These are phyloP conservation scores for Nevesoporus exiguus DNA, from an alignment of 768 basidiomycete genomes.

Conservation along the genomic window DNA sequence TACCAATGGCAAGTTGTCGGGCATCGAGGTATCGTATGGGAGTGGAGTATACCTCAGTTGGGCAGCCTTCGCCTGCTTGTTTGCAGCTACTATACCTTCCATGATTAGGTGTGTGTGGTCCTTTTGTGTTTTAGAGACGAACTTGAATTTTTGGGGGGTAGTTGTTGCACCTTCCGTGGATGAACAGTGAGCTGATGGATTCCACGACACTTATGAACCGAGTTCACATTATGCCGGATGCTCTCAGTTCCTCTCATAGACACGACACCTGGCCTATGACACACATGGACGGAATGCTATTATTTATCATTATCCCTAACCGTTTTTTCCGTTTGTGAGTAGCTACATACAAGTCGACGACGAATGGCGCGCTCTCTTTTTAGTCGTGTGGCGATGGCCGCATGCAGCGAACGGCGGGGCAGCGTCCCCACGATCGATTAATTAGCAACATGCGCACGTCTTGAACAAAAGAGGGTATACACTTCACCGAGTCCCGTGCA, in stretches of 20 bases:
- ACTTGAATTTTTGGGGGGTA: slow-evolving; percentile 26
- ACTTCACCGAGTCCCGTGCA: too few relatives aligned
- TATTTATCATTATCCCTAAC: slow-evolving; percentile 23
- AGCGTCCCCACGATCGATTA: not conserved
- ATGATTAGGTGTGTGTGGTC: slow-evolving; percentile 59
- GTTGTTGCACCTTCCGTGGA: slow-evolving; percentile 80
- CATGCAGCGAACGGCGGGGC: not conserved
- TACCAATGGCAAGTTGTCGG: slow-evolving; percentile 43
- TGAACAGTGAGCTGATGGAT: slow-evolving; percentile 29
- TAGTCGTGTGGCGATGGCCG: not conserved
- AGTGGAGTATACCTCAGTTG: slow-evolving; percentile 64
- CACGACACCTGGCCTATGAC: slow-evolving; percentile 6
- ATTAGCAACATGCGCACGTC: not conserved
- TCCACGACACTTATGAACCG: slow-evolving; percentile 13
- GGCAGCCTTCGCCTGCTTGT: slow-evolving; percentile 68
- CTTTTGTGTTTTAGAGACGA: not conserved
- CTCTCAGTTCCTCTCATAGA: not conserved
- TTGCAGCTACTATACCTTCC: slow-evolving; percentile 68
- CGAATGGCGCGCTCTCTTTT: too few relatives aligned
- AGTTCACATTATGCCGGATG: slow-evolving; percentile 5
- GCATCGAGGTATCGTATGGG: slow-evolving; percentile 62
- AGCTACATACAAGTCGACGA: too few relatives aligned
- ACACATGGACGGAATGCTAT: slow-evolving; percentile 16
- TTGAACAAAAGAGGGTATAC: too few relatives aligned
- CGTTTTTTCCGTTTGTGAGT: not conserved